Evolutionary conservation across 1,139 yeast species (phyloP), one percentile per base, ranked within the genome.

Genomic region (Meyerozyma smithsonii): DNA sequence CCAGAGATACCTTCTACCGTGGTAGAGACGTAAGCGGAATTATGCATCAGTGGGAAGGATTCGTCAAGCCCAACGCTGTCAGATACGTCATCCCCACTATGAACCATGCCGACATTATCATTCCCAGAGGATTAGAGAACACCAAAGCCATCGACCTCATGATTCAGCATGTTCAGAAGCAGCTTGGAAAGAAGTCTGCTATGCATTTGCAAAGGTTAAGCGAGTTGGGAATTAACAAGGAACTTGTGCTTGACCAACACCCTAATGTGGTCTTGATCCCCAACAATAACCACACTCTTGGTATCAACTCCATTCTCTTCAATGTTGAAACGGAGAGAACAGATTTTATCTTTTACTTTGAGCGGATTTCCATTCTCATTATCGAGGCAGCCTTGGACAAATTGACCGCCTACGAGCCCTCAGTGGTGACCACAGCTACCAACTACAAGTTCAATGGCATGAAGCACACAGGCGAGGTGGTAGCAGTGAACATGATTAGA

Each of bases 41-140:
- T 23, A 74, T 92, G 49, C 73, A 78, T 46, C 98, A 92, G 56
- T 92, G 97, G 97, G 84, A 85, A 48, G 64, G 67, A 18, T 90
- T 83, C 60, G 98, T 92, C 28, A 92, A 90, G 57, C 98, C 98
- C 12, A 87, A 89, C 58, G 90, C 95, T 8, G 90, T 83, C 17
- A 67, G 79, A 36, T 77, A 74, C 50, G 83, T 92, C 17, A 75
- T 74, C 44, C 94, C 95, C 3, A 87, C 96, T 0, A 79, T 84
- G 81, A 67, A 74, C 40, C 72, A 73, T 44, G 96, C 98, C 0
- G 95, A 92, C 59, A 72, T 90, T 44, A 79, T 92, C 18, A 78
- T 92, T 20, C 97, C 98, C 1, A 71, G 95, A 34, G 96, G 96
- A 6, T 73, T 87, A 18, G 96, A 89, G 56, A 90, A 88, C 57